Evolutionary conservation across 768 basidiomycete species (phyloP), one percentile per base, ranked within the genome.

Genomic region (Tulasnella sp.): DNA sequence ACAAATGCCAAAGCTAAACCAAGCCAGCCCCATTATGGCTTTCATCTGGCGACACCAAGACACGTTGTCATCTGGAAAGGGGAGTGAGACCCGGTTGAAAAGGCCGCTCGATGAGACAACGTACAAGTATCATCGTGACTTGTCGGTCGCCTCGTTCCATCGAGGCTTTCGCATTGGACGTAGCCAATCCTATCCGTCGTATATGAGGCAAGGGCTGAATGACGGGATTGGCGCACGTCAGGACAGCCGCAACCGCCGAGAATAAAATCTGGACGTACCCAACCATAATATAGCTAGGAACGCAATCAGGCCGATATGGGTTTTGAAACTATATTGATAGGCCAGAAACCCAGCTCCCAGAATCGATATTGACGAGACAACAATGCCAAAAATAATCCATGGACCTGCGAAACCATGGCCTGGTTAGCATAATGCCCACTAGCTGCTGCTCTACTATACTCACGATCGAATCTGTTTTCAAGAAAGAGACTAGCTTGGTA

Each of bases 1-100:
- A 61, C 59, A 53, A 27, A 61, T 23, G 17, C 40, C 56, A 41
- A 60, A 61, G 58, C 41, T 51, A 19, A 54, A 41, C 58, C 57
- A 61, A 17, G 46, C 29, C 27, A 48, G 46, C 11, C 46, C 46
- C 34, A 29, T 15, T 14, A 48, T 17, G 9, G 46, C 46, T 48
- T 48, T 48, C 12, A 32, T 31, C 25, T 48, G 46, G n/a, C 46
- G 46, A 19, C 46, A 48, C 46, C 46, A 48, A 9, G 46, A 48
- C n/a, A 48, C 46, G 25, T 27, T 29, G 15, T 48, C 46, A 31
- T 48, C 46, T 48, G 14, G 17, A 25, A 31, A 14, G 9, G 11
- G 17, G 3, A 48, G 17, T 48, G 6, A 48, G 27, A 19, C 9
- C 25, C 2, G 3, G 8, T 14, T 29, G 12, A 19, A 25, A 23